phyloP scores from a whole-genome alignment of 129 eudicot species.

The Erigeron canadensis region DNA sequence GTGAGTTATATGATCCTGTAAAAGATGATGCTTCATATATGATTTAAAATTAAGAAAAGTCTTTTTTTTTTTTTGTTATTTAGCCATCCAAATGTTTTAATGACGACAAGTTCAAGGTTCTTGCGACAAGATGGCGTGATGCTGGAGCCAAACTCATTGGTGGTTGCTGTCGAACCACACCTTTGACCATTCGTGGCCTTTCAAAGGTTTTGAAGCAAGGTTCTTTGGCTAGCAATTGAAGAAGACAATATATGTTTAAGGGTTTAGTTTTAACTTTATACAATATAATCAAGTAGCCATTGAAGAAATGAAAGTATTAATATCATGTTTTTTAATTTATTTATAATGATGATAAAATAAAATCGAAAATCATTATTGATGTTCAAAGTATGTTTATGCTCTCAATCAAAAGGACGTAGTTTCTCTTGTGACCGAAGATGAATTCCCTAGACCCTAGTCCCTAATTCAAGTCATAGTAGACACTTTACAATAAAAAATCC shows the following conservation, averaged over 20 bases:
- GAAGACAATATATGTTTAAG: conserved; percentile 15
- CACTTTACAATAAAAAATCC: too few relatives aligned
- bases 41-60: conserved; percentile 7
- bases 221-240: conserved; percentile 21
- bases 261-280: neutral
- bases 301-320: conserved; percentile 16
- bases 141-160: conserved; percentile 81
- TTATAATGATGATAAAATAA: neutral
- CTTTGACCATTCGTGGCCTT: conserved; percentile 56
- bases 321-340: neutral
- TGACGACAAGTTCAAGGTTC: conserved; percentile 57
- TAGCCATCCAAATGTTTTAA: conserved; percentile 80
- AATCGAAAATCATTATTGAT: neutral
- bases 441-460: too few relatives aligned
- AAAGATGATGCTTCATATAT: neutral
- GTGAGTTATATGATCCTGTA: conserved; percentile 39
- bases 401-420: neutral
- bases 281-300: conserved; percentile 16
- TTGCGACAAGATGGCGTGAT: conserved; percentile 69
- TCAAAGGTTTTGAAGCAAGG: conserved; percentile 51
- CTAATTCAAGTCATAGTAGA: too few relatives aligned
- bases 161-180: conserved; percentile 92
- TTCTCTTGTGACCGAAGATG: too few relatives aligned
- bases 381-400: neutral
- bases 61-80: conserved; percentile 2